Percentiles rank a stretch among this genome's conserved stretches.
These are phyloP conservation scores for Sphagnurus paluster DNA, from an alignment of 1,284 basidiomycete genomes.

Conservation along the genomic window DNA sequence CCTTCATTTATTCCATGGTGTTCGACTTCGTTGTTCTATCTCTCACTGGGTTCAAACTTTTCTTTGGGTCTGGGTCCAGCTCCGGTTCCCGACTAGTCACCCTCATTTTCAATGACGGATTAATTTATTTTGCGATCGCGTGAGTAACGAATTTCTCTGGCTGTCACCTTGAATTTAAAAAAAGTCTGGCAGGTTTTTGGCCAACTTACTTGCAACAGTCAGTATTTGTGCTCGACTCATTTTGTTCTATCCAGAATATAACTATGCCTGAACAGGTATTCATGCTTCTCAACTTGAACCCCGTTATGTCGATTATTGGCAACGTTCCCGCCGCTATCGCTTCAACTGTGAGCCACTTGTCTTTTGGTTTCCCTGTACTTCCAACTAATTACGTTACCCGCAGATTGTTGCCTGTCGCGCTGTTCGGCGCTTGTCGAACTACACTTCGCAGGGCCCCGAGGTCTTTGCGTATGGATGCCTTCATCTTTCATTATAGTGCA, in stretches of 20 bases:
- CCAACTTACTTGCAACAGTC: constrained; percentile 68
- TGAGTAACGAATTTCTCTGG: too few relatives aligned
- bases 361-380: background rate
- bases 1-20: constrained; percentile 71
- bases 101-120: constrained; percentile 68
- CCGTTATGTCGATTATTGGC: constrained; percentile 74
- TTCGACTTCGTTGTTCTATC: constrained; percentile 67
- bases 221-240: constrained; percentile 16
- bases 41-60: constrained; percentile 63
- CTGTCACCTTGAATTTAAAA: too few relatives aligned
- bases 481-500: constrained; percentile 4
- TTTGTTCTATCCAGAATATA: constrained; percentile 1
- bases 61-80: constrained; percentile 34
- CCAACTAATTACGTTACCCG: background rate
- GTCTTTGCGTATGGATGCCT: constrained; percentile 50
- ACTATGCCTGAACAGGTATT: constrained; percentile 49
- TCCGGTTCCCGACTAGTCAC: constrained; percentile 60
- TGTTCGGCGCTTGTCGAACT: constrained; percentile 66
- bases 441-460: constrained; percentile 49
- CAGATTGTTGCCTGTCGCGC: constrained; percentile 73
- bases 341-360: constrained; percentile 55
- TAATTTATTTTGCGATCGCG: constrained; percentile 76
- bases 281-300: constrained; percentile 70
- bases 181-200: constrained; percentile 70
- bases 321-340: constrained; percentile 73